Percentiles rank a stretch among this genome's conserved stretches.
phyloP scores from a whole-genome alignment of 164 flowering plant species.

The Malania oleifera region DNA sequence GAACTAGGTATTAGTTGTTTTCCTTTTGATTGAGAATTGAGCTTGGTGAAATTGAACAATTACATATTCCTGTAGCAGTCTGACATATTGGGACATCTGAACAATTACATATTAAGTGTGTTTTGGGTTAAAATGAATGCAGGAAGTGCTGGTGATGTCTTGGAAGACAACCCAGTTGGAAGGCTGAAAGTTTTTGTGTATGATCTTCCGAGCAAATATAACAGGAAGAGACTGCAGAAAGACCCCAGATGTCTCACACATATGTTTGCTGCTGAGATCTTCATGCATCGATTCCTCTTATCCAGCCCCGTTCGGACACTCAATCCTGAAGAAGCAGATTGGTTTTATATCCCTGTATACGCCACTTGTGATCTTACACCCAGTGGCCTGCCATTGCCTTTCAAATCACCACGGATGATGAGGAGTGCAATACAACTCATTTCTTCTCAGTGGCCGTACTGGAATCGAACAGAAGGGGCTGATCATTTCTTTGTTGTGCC shows the following conservation, averaged over 20 bases:
- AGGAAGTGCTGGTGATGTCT: constrained; percentile 99
- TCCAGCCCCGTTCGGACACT: constrained; percentile 89
- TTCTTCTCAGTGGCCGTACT: constrained; percentile 91
- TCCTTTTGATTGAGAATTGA: too few species aligned
- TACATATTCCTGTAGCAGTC: too few species aligned
- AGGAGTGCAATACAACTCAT: constrained; percentile 94
- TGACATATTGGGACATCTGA: too few species aligned
- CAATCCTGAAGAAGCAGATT: constrained; percentile 95
- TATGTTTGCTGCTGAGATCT: constrained; percentile 98
- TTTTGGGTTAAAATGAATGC: constrained; percentile 14
- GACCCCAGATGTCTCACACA: constrained; percentile 90
- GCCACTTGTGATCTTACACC: constrained; percentile 91
- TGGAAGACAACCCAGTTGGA: constrained; percentile 97
- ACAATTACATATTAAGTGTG: too few species aligned
- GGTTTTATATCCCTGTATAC: constrained; percentile 96
- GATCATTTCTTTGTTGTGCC: constrained; percentile 92
- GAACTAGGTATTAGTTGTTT: too few species aligned
- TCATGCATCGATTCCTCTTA: constrained; percentile 87
- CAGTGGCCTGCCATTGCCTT: constrained; percentile 90
- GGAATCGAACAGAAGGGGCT: constrained; percentile 94
- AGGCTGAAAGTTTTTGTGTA: constrained; percentile 93
- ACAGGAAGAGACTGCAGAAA: constrained; percentile 82
- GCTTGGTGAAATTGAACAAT: too few species aligned
- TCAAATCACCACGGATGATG: constrained; percentile 97
- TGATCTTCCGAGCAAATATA: constrained; percentile 96